These are phyloP conservation scores for Neophaeococcomyces aloes DNA, from an alignment of 2,329 filamentous ascomycete genomes.

Conservation along the genomic window DNA sequence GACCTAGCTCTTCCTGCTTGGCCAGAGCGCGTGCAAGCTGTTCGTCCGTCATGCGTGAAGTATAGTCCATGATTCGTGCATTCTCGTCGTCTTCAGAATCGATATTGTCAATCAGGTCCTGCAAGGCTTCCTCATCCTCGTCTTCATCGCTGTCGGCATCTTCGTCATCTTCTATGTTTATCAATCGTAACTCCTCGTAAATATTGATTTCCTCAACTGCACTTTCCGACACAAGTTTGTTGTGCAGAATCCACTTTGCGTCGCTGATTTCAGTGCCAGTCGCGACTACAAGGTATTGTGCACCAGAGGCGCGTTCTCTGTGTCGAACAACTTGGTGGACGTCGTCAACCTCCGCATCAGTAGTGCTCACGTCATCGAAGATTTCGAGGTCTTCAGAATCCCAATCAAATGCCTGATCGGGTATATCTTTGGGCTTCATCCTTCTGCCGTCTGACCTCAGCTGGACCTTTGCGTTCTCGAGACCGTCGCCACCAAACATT, in stretches of 20 bases:
- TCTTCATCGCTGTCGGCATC: slow-evolving; percentile 24
- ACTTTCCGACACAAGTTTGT: slow-evolving; percentile 25
- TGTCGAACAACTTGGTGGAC: slow-evolving; percentile 37
- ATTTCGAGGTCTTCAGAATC: slow-evolving; percentile 36
- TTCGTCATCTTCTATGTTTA: slow-evolving; percentile 21
- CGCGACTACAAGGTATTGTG: slow-evolving; percentile 45
- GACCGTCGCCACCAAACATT: slow-evolving; percentile 28
- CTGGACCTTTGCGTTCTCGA: slow-evolving; percentile 31
- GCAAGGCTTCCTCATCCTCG: slow-evolving; percentile 26
- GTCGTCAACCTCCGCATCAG: slow-evolving; percentile 34
- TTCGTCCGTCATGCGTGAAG: slow-evolving; percentile 45
- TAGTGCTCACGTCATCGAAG: slow-evolving; percentile 42
- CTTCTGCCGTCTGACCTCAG: slow-evolving; percentile 11
- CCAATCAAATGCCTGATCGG: slow-evolving; percentile 28
- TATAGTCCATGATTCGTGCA: slow-evolving; percentile 27
- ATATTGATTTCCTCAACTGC: slow-evolving; percentile 24
- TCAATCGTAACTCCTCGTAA: slow-evolving; percentile 27
- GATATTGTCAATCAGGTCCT: slow-evolving; percentile 30
- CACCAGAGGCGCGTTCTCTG: slow-evolving; percentile 34
- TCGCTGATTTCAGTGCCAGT: slow-evolving; percentile 35
- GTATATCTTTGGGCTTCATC: slow-evolving; percentile 2
- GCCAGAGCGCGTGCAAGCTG: slow-evolving; percentile 50
- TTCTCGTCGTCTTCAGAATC: slow-evolving; percentile 30
- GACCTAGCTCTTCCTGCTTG: slow-evolving; percentile 54
- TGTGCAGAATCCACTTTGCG: slow-evolving; percentile 39